Evolutionary conservation across 1,284 basidiomycete species (phyloP), one percentile per base, ranked within the genome.

Genomic region (Termitomyces sp.): DNA sequence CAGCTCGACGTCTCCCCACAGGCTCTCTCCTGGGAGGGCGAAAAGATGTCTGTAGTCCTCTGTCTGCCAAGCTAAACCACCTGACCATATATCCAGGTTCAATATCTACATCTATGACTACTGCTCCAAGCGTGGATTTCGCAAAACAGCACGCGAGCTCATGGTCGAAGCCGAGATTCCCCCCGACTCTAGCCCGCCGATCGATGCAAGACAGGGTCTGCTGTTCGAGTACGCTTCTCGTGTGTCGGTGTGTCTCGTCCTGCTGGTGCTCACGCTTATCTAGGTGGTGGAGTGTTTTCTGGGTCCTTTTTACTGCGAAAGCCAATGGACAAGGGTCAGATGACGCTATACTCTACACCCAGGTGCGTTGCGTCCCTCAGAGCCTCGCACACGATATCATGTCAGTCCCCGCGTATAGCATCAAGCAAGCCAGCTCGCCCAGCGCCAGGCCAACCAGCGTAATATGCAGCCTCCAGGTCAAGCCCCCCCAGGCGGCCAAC

Each of bases 221-320:
- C 73, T 91, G 38, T 91, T 89, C 70, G 89, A 91, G 88, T 90
- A 63, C 57, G 87, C 81, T 36, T 53, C 43, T 48, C 50, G 40
- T 44, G 31, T 54, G 53, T 52, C 53, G 5, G 17, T 42, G 52
- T 52, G 54, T 1, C 6, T 41, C 47, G 43, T 51, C 15, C 52
- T 17, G 56, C 46, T 44, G 42, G 42, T 57, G 8, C 57, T 65
- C 46, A 46, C 55, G 42, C 30, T 57, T 41, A 61, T 48, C 44
- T 47, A 90, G 88, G 67, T 91, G 88, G 89, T 91, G 88, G 89
- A 86, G 82, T 62, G 89, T 92, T 21, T 91, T 91, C 63, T 91
- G 89, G 88, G 83, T 89, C 0, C 72, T 90, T 8, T 91, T 90
- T 65, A 80, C 82, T 10, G 86, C 88, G 45, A 90, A 90, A 70